A percentile compares a stretch with the other conserved stretches of the same genome.
Conservation (phyloP, 192 early-diverging fungal species). For the Coemansia sp. region DNA sequence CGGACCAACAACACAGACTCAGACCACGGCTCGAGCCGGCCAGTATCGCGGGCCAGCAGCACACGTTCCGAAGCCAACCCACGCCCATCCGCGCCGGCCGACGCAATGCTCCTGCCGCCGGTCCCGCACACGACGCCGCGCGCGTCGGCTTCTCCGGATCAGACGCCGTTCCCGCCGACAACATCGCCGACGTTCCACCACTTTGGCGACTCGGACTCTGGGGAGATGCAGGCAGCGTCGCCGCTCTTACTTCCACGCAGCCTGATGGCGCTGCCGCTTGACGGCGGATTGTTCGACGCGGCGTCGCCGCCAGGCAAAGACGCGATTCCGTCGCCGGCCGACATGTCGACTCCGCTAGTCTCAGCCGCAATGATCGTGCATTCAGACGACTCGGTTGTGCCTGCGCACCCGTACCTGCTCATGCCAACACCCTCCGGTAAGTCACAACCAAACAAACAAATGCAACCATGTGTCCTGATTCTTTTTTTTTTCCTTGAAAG, state of each 20-base stretch:
- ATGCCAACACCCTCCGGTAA: neutral
- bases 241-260: constrained; percentile 34
- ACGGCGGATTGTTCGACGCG: constrained; percentile 31
- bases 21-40: neutral
- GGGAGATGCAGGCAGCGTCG: constrained; percentile 33
- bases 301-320: constrained; percentile 28
- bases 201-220: neutral
- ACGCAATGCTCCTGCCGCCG: constrained; percentile 9
- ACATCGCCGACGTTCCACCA: constrained; percentile 28
- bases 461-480: no score
- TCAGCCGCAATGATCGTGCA: constrained; percentile 8
- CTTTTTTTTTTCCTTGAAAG: no score
- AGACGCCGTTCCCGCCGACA: constrained; percentile 28
- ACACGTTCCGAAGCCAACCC: no score
- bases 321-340: constrained; percentile 21
- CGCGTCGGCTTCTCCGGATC: constrained; percentile 38
- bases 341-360: constrained; percentile 13
- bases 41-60: constrained; percentile 1
- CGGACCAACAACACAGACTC: neutral
- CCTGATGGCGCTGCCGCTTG: constrained; percentile 29
- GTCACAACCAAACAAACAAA: neutral
- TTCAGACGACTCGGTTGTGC: constrained; percentile 30
- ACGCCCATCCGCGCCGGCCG: neutral
- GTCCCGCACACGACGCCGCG: constrained; percentile 32
- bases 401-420: constrained; percentile 4